Evolutionary conservation across 768 basidiomycete species (phyloP).

Genomic region (Boletus subcaerulescens): DNA sequence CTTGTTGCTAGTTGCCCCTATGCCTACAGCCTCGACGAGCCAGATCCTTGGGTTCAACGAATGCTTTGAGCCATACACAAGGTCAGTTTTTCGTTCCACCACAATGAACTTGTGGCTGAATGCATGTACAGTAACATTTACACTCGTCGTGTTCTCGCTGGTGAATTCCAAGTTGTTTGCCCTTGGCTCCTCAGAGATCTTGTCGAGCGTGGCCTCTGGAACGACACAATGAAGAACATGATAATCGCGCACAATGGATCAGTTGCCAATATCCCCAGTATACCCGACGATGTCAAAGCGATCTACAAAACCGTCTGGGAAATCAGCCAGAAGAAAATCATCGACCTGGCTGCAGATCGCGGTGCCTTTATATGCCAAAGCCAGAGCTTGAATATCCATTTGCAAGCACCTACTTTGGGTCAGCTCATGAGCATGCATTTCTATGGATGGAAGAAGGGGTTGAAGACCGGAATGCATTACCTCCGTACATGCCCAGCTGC

Average conservation of each 20-base stretch:
- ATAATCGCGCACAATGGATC: slow-evolving; percentile 96
- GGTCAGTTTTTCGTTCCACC: slow-evolving; percentile 40
- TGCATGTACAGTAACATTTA: slow-evolving; percentile 81
- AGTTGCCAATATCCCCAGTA: slow-evolving; percentile 80
- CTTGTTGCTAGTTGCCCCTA: slow-evolving; percentile 89
- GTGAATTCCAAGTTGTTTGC: slow-evolving; percentile 99
- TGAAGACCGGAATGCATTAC: slow-evolving; percentile 99
- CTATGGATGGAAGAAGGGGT: slow-evolving; percentile 99
- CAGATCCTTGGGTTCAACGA: slow-evolving; percentile 99
- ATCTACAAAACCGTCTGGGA: slow-evolving; percentile 99
- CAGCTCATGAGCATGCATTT: slow-evolving; percentile 97
- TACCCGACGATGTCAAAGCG: slow-evolving; percentile 89
- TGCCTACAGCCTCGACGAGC: slow-evolving; percentile 98
- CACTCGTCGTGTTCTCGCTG: slow-evolving; percentile 97
- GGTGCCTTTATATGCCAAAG: slow-evolving; percentile 97
- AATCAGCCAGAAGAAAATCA: slow-evolving; percentile 96
- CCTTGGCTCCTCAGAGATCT: slow-evolving; percentile 99
- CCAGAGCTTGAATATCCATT: slow-evolving; percentile 91
- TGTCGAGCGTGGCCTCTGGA: slow-evolving; percentile 92
- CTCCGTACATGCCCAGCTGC: slow-evolving; percentile 92
- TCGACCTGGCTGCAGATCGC: slow-evolving; percentile 98
- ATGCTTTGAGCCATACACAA: slow-evolving; percentile 98
- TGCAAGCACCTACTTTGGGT: slow-evolving; percentile 83
- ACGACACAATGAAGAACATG: slow-evolving; percentile 99
- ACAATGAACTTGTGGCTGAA: slow-evolving; percentile 5